These are phyloP conservation scores for Colletotrichum sojae DNA, from an alignment of 2,329 filamentous ascomycete species.

Conservation along the genomic window DNA sequence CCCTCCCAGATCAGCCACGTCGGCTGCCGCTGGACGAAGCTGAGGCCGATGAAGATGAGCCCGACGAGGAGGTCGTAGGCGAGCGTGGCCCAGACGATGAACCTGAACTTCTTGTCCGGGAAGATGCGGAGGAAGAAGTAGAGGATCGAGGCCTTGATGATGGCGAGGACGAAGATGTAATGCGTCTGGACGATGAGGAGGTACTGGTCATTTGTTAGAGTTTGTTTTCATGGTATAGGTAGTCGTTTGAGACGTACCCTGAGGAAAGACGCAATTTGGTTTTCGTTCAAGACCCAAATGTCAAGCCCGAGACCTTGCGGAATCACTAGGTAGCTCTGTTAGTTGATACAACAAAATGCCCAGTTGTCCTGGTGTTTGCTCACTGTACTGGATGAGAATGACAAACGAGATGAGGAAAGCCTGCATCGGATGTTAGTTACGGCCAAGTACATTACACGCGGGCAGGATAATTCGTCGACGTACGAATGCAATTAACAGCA, in stretches of 20 bases:
- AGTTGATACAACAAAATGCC: background rate
- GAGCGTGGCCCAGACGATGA: slow-evolving; percentile 42
- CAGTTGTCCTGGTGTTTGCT: background rate
- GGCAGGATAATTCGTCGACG: background rate
- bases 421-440: background rate
- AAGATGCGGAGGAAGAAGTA: slow-evolving; percentile 55
- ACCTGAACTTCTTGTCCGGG: slow-evolving; percentile 45
- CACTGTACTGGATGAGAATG: slow-evolving; percentile 11
- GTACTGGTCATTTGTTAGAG: slow-evolving; percentile 46
- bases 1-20: slow-evolving; percentile 59
- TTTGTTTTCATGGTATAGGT: slow-evolving; percentile 44
- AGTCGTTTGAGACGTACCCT: background rate
- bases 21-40: slow-evolving; percentile 58
- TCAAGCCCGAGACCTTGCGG: slow-evolving; percentile 63
- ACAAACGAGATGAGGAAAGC: slow-evolving; percentile 16
- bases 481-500: slow-evolving; percentile 15
- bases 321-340: background rate
- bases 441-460: no score
- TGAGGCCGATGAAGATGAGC: slow-evolving; percentile 51
- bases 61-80: slow-evolving; percentile 25
- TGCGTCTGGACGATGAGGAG: slow-evolving; percentile 53
- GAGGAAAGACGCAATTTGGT: slow-evolving; percentile 24
- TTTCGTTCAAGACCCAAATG: slow-evolving; percentile 58
- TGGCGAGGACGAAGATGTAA: slow-evolving; percentile 50
- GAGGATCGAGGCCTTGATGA: slow-evolving; percentile 54